A percentile compares a stretch with the other conserved stretches of the same genome.
Evolutionary conservation across 202 grass and related monocot species (phyloP).

Genomic region (Elaeis oleifera): DNA sequence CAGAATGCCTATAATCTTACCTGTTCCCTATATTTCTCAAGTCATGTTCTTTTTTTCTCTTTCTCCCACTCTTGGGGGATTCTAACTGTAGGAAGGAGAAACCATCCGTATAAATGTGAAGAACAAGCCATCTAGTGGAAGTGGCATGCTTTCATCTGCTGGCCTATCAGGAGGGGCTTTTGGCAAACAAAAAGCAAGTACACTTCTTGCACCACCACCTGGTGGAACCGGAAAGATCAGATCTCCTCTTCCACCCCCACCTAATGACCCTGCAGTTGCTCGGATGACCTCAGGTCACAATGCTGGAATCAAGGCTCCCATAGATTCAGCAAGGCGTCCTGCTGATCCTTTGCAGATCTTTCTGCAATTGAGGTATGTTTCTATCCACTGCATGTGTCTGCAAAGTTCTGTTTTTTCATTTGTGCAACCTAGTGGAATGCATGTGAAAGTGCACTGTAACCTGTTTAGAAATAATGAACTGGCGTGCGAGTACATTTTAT

Average conservation of each 20-base stretch:
- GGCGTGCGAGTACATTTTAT: not conserved
- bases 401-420: slow-evolving; percentile 7
- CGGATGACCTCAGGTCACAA: slow-evolving; percentile 54
- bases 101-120: slow-evolving; percentile 98
- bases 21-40: too few relatives aligned
- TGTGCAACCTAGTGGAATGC: not conserved
- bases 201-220: slow-evolving; percentile 74
- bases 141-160: slow-evolving; percentile 74
- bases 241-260: slow-evolving; percentile 82
- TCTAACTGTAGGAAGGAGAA: slow-evolving; percentile 74
- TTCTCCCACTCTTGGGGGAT: too few relatives aligned
- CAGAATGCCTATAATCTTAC: too few relatives aligned
- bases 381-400: slow-evolving; percentile 14
- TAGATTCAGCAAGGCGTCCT: slow-evolving; percentile 45
- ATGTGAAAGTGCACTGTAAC: not conserved
- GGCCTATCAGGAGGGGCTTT: slow-evolving; percentile 50
- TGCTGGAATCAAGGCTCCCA: slow-evolving; percentile 27
- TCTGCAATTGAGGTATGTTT: slow-evolving; percentile 72
- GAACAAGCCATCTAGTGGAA: slow-evolving; percentile 62
- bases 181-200: slow-evolving; percentile 45
- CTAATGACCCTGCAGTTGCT: slow-evolving; percentile 71
- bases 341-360: slow-evolving; percentile 73
- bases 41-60: not conserved
- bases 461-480: not conserved
- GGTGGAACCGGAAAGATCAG: slow-evolving; percentile 69